Conservation (phyloP, 2,329 filamentous ascomycete species). For the Ophiognomonia clavigignenti-juglandacearum region DNA sequence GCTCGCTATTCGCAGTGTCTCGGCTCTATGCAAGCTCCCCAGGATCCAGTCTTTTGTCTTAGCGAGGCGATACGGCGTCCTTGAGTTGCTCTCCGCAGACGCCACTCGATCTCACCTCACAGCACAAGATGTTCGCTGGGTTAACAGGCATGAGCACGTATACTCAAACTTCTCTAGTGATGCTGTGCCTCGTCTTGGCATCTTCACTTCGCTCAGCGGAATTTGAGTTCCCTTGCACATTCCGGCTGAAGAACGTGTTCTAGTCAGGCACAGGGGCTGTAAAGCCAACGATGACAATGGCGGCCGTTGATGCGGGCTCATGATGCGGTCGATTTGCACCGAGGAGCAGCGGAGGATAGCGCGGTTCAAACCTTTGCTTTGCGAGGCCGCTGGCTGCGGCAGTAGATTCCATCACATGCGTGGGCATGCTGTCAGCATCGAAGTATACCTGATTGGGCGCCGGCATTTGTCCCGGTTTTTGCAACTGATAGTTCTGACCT, state of each 20-base stretch:
- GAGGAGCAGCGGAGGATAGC: too few species aligned
- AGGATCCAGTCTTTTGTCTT: not conserved
- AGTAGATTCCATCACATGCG: not conserved
- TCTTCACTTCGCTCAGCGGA: too few species aligned
- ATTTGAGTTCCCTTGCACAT: too few species aligned
- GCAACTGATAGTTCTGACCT: not conserved
- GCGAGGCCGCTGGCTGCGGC: too few species aligned
- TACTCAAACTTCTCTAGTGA: not conserved
- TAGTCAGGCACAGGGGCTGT: too few species aligned
- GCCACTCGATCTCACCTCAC: not conserved
- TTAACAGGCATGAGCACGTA: too few species aligned
- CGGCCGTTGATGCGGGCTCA: too few species aligned
- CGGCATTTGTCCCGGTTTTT: conserved; percentile 1
- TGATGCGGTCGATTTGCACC: too few species aligned
- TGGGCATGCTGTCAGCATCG: not conserved
- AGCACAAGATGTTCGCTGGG: not conserved
- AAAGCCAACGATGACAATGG: not conserved
- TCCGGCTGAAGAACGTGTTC: too few species aligned
- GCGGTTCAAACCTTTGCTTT: too few species aligned
- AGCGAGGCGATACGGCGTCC: not conserved
- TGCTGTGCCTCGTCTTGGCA: not conserved
- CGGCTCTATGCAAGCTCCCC: not conserved
- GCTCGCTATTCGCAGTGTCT: too few species aligned
- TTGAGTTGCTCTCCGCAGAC: not conserved
- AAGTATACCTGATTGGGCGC: not conserved